Base-by-base conservation (phyloP, 805 yeast genomes). In the Danielozyma ontarioensis region DNA sequence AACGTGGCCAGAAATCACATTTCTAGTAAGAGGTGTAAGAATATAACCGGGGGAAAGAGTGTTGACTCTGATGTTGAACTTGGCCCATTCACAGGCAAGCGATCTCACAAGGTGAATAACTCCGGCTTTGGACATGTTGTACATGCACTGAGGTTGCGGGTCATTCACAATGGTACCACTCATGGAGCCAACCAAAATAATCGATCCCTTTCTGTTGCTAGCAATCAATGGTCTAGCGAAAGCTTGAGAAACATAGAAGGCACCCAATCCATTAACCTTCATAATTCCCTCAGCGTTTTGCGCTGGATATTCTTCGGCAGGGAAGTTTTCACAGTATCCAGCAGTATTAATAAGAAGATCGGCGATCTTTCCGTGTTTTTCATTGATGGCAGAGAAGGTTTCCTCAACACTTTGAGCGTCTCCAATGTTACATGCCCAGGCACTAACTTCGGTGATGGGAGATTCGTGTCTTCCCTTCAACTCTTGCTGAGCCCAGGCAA, bases 71-170 rank as follows among this genome's bases (percentile, higher is more conserved):
- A 81, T 79, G 49, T 76, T 75, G 62, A 75, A 77, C 48, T 75
- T 70, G 32, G 93, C 84, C 93, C 93, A 83, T 59, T 83, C 94
- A 41, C 80, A 75, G 27, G 88, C 93, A 46, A 83, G 64, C 3
- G 89, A 74, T 55, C 76, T 76, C 35, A 74, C 83, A 71, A 83
- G 65, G 61, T 83, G 93, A 48, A 83, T 82, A 27, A 83, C 90
- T 54, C 89, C 93, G 13, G 93, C 93, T 65, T 83, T 83, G 47
- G 90, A 72, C 83, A 81, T 79, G 70, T 83, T 83, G 72, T 83
- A 83, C 46, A 83, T 83, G 42, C 77, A 72, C 59, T 81, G 88
- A 14, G 85, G 85, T 56, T 81, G 88, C 23, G 89, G 89, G 54
- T 77, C 81, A 57, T 81, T 81, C 41, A 80, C 87, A 46, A 81